Evolutionary conservation across 169 alveolate genomes (phyloP), one percentile per base, ranked within the genome.

Genomic region (Pseudocohnilembus persalinus): DNA sequence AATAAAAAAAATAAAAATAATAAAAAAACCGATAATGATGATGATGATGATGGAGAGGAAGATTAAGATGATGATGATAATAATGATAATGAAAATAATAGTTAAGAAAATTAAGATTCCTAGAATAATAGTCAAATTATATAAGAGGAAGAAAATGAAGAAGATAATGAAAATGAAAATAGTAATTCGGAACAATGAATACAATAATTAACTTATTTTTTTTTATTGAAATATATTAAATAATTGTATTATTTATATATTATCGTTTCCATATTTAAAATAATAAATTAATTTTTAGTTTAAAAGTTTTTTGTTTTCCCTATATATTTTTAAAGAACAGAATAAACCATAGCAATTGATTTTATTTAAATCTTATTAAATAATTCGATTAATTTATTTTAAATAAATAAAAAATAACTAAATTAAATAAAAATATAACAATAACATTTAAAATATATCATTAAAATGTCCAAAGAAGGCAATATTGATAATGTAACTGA

Each of bases 1-100:
- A 75, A 76, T 29, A 74, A 83, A 20, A 64, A 34, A 35, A 76
- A 82, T 74, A 74, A 78, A 0, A 74, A 78, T 0, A 73, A 78
- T 1, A 35, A 75, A 6, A 6, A 75, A 75, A 4, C 15, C 20
- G 33, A 75, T 34, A 75, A 78, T 34, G 84, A 79, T 29, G 84
- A 79, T 27, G 72, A 25, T 24, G 84, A 79, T 27, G 35, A 11
- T 49, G 20, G 20, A 49, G 20, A 49, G 4, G 68, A 49, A 49
- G 4, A 4, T 49, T 20, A 49, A 49, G 20, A 11, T 4, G 68
- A 49, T 49, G 68, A 49, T 49, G 20, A 1, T n/a, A 30, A 76
- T 29, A 31, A 29, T 76, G 49, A 77, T 33, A n/a, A 34, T 1
- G 30, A 27, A 77, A 31, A 28, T 77, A 77, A 77, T 11, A 77